These are phyloP conservation scores for Xylariales sp. DNA, from an alignment of 2,329 filamentous ascomycete species.

Conservation along the genomic window DNA sequence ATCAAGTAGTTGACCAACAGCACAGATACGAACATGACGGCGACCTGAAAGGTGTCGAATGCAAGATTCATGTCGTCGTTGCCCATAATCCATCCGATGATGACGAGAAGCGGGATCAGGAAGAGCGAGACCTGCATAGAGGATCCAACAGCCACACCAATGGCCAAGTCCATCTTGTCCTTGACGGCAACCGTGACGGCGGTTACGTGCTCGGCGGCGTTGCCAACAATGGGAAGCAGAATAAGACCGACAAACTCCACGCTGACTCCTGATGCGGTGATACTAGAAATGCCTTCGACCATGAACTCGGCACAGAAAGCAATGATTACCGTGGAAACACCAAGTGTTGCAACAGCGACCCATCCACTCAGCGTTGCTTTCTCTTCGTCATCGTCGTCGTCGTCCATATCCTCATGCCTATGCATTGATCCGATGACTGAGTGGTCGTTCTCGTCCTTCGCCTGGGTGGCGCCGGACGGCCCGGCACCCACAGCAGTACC, in stretches of 20 bases:
- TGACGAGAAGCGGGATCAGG: slow-evolving; percentile 69
- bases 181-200: slow-evolving; percentile 75
- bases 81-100: slow-evolving; percentile 73
- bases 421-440: not conserved
- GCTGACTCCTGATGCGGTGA: slow-evolving; percentile 59
- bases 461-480: slow-evolving; percentile 21
- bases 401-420: slow-evolving; percentile 37
- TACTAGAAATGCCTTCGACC: slow-evolving; percentile 66
- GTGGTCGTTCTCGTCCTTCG: slow-evolving; percentile 46
- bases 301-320: slow-evolving; percentile 79
- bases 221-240: slow-evolving; percentile 76
- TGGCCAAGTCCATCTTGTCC: slow-evolving; percentile 81
- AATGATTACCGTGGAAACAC: slow-evolving; percentile 70
- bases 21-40: slow-evolving; percentile 76
- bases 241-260: slow-evolving; percentile 77
- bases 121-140: slow-evolving; percentile 80
- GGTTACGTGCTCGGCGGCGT: slow-evolving; percentile 77
- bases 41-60: slow-evolving; percentile 86
- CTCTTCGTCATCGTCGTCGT: slow-evolving; percentile 61
- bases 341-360: slow-evolving; percentile 69
- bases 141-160: slow-evolving; percentile 74
- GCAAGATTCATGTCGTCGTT: slow-evolving; percentile 72
- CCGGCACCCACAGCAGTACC: slow-evolving; percentile 18
- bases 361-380: slow-evolving; percentile 67
- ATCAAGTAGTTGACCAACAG: slow-evolving; percentile 85